Conservation (phyloP, 305 asterid species). For the Fraxinus sp. region DNA sequence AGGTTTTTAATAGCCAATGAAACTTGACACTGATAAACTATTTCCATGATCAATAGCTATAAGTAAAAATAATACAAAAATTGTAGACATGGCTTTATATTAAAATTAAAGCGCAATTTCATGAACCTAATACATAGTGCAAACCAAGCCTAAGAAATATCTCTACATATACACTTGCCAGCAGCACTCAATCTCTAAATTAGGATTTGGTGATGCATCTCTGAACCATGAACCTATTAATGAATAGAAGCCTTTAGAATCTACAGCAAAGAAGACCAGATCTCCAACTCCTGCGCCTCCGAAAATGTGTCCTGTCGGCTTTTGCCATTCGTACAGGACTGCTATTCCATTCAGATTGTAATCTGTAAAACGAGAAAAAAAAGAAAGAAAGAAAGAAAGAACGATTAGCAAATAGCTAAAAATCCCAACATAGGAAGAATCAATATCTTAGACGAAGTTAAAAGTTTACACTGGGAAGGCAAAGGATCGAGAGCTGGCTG, state of each 20-base stretch:
- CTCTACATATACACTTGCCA: background rate
- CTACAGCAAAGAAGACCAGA: slow-evolving; percentile 83
- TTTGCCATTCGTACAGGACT: slow-evolving; percentile 90
- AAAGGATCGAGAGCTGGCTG: slow-evolving; percentile 76
- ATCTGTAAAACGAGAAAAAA: slow-evolving; percentile 38
- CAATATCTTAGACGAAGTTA: background rate
- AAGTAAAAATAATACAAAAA: background rate
- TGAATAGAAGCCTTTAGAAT: slow-evolving; percentile 44
- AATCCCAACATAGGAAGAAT: background rate
- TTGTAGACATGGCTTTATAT: background rate
- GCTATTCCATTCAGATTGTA: slow-evolving; percentile 86
- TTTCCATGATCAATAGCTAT: background rate
- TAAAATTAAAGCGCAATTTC: background rate
- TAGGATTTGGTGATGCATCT: background rate
- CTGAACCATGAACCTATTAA: slow-evolving; percentile 28
- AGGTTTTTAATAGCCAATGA: background rate
- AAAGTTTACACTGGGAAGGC: slow-evolving; percentile 80
- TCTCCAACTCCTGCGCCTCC: slow-evolving; percentile 69
- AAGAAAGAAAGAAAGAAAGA: too few species aligned
- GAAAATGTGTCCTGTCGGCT: slow-evolving; percentile 57
- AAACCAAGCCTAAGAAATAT: slow-evolving; percentile 21
- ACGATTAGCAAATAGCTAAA: background rate
- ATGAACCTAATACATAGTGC: background rate
- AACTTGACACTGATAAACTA: background rate
- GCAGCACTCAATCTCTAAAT: background rate